phyloP scores from a whole-genome alignment of 768 basidiomycete genomes.

The Lactarius sp. region DNA sequence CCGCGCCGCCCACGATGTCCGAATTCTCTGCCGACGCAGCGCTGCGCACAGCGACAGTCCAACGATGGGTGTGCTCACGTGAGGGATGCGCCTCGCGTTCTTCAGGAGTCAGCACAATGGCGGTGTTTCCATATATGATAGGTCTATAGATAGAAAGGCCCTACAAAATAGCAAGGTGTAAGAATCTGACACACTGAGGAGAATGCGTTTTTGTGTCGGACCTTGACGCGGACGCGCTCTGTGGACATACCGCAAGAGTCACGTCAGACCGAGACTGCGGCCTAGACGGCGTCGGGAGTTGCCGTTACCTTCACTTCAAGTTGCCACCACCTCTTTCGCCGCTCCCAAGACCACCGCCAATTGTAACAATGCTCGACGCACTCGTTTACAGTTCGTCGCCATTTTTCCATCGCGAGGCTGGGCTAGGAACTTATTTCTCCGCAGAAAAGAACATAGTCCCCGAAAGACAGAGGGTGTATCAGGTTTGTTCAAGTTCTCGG shows the following conservation, averaged over 20 bases:
- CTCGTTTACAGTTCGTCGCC: slow-evolving; percentile 58
- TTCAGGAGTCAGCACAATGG: slow-evolving; percentile 65
- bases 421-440: slow-evolving; percentile 9
- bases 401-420: neutral
- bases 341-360: slow-evolving; percentile 1
- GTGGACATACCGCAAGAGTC: slow-evolving; percentile 35
- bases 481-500: slow-evolving; percentile 41
- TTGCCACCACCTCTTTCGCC: slow-evolving; percentile 3
- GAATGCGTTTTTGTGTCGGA: slow-evolving; percentile 35
- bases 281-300: neutral
- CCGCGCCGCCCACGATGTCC: slow-evolving; percentile 81
- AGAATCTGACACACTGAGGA: slow-evolving; percentile 3
- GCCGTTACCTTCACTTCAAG: neutral
- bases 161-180: slow-evolving; percentile 37
- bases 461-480: slow-evolving; percentile 60
- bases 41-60: slow-evolving; percentile 93
- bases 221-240: slow-evolving; percentile 77
- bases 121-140: slow-evolving; percentile 94
- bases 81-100: slow-evolving; percentile 55
- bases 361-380: slow-evolving; percentile 46
- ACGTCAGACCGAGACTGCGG: neutral
- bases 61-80: slow-evolving; percentile 87
- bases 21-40: slow-evolving; percentile 71
- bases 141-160: slow-evolving; percentile 85
- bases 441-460: slow-evolving; percentile 60